phyloP scores from a whole-genome alignment of 2,329 filamentous ascomycete species.

The Achaetomium macrosporum region DNA sequence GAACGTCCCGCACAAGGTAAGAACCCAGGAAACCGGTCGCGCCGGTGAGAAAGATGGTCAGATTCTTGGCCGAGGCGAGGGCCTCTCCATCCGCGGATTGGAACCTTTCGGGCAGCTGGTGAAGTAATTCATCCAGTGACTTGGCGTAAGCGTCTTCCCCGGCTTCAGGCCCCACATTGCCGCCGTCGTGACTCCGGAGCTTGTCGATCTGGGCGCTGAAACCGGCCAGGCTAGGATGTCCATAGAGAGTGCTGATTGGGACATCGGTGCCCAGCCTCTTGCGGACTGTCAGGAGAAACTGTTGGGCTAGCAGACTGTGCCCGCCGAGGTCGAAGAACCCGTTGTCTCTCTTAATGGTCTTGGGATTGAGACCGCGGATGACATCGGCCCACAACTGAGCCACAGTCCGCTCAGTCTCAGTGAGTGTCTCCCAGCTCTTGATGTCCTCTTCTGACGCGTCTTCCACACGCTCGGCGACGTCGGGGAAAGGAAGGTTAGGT shows the following conservation, averaged over 20 bases:
- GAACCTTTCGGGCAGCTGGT: conserved; percentile 35
- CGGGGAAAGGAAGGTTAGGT: conserved; percentile 73
- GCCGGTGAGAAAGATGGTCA: conserved; percentile 75
- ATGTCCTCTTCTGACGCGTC: conserved; percentile 39
- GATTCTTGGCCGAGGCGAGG: conserved; percentile 25
- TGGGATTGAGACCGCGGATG: conserved; percentile 59
- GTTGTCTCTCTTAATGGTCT: conserved; percentile 54
- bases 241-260: conserved; percentile 65
- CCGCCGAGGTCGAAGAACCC: conserved; percentile 77
- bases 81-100: conserved; percentile 27
- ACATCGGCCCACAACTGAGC: conserved; percentile 70
- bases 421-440: conserved; percentile 36
- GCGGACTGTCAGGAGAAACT: conserved; percentile 65
- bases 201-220: conserved; percentile 49
- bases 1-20: conserved; percentile 69
- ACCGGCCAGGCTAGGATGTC: conserved; percentile 47
- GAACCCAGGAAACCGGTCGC: conserved; percentile 86
- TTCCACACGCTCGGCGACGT: conserved; percentile 58
- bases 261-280: conserved; percentile 44
- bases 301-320: conserved; percentile 74
- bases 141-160: conserved; percentile 43
- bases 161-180: conserved; percentile 28
- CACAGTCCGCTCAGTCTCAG: conserved; percentile 57
- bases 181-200: conserved; percentile 25
- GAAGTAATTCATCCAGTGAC: conserved; percentile 42